Evolutionary conservation across 2,329 filamentous ascomycete genomes (phyloP), one percentile per base, ranked within the genome.

Genomic region (Lomentospora prolificans): DNA sequence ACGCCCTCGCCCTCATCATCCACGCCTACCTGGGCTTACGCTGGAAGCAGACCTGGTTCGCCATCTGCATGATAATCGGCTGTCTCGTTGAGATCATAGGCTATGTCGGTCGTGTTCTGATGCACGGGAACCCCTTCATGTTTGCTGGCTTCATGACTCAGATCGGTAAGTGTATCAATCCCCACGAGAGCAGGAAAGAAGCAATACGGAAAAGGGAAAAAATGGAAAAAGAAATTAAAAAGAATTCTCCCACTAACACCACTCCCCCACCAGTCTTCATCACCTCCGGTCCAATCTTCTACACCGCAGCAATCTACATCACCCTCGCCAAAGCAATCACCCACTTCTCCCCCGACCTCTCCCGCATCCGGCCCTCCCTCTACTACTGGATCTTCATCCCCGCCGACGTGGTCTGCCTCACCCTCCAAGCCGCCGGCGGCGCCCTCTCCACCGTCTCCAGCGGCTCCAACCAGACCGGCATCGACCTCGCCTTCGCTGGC

Each of bases 281-380:
- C 53, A 85, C 80, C 3, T 66, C 68, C 58, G 71, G 69, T 8
- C 71, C 71, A 54, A 70, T 74, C 58, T 74, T 71, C 60, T 74
- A 80, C 76, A 61, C 80, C 27, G 84, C 84, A 0, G 81, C 81
- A 57, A 82, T 87, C 63, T 88, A 87, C 65, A 76, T 87, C 55
- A 84, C 80, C 28, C 73, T 86, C 28, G 69, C 67, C 60, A 70
- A 70, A 59, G 62, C 68, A 55, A 59, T 58, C 9, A 27, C 44
- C 33, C 36, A 64, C 64, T 66, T 75, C 58, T 69, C 66, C 1
- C 68, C 67, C 3, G 63, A 68, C 2, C 63, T 75, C 39, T 74
- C 74, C 14, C 72, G 73, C 56, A 71, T 77, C 65, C 67, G 65
- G 44, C 72, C 75, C 12, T 61, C 64, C 44, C 64, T 72, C 44